Conservation (phyloP, 1,284 basidiomycete species). For the Violaceomyces palustris region DNA sequence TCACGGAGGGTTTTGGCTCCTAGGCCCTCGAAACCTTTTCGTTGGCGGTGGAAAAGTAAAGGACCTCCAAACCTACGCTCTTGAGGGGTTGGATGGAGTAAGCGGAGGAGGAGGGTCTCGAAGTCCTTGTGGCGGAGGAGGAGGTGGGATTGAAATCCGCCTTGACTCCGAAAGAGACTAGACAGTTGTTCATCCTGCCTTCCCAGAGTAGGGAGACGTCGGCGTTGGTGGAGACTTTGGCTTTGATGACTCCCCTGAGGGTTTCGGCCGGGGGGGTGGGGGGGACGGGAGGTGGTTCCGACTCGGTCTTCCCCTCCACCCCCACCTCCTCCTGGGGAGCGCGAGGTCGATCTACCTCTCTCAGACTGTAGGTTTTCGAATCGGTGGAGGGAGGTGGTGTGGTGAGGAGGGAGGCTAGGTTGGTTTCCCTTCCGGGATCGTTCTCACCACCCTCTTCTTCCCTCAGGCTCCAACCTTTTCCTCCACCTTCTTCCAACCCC, state of each 20-base stretch:
- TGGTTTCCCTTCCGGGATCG: no score
- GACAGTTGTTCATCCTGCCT: constrained; percentile 78
- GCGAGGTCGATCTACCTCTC: no score
- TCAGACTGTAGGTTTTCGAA: neutral
- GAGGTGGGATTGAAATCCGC: constrained; percentile 76
- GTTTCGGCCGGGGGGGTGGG: constrained; percentile 51
- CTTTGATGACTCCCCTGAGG: constrained; percentile 79
- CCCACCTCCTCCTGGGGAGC: no score
- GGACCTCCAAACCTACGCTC: constrained; percentile 80
- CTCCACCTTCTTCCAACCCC: no score
- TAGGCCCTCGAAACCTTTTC: no score
- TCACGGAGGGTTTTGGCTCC: no score
- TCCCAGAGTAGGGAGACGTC: constrained; percentile 89
- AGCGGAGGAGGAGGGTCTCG: neutral
- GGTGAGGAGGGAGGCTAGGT: neutral
- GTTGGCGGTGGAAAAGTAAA: constrained; percentile 63
- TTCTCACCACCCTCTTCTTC: no score
- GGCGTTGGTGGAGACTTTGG: constrained; percentile 67
- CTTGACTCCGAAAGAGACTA: constrained; percentile 80
- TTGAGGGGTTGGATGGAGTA: constrained; percentile 56
- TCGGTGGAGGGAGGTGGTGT: neutral
- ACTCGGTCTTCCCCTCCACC: no score
- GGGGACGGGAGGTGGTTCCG: neutral
- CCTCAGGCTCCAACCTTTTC: no score
- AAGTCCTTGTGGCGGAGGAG: constrained; percentile 57